A percentile compares a stretch with the other conserved stretches of the same genome.
Conservation (phyloP, 2,329 filamentous ascomycete species). For the Xylariales sp. region DNA sequence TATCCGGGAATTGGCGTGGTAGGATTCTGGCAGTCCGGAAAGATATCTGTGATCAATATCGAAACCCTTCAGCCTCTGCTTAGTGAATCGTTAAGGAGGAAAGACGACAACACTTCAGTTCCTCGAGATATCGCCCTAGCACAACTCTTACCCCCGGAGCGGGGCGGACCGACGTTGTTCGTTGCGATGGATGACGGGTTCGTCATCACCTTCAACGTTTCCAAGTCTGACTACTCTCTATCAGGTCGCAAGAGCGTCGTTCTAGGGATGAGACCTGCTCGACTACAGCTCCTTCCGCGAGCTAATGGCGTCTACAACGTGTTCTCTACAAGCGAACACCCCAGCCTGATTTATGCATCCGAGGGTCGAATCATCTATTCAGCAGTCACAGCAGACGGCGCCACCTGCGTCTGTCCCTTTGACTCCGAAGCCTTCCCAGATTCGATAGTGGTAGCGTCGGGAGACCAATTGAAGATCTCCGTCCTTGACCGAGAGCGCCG, state of each 20-base stretch:
- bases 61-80: conserved; percentile 60
- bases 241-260: conserved; percentile 75
- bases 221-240: conserved; percentile 55
- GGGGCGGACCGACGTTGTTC: conserved; percentile 68
- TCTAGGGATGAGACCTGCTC: conserved; percentile 79
- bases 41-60: conserved; percentile 69
- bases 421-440: conserved; percentile 75
- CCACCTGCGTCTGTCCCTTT: conserved; percentile 76
- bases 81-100: conserved; percentile 55
- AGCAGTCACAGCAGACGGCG: conserved; percentile 84
- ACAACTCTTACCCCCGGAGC: conserved; percentile 62
- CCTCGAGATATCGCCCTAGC: conserved; percentile 78
- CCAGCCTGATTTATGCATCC: conserved; percentile 85
- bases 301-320: conserved; percentile 67
- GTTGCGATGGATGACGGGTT: conserved; percentile 90
- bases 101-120: conserved; percentile 67
- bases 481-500: conserved; percentile 77
- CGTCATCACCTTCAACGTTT: conserved; percentile 77
- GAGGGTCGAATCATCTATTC: conserved; percentile 89
- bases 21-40: conserved; percentile 83
- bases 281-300: conserved; percentile 72
- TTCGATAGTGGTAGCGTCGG: conserved; percentile 76
- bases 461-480: conserved; percentile 71
- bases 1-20: conserved; percentile 66
- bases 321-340: conserved; percentile 90